Conservation (phyloP, 2,329 filamentous ascomycete species). For the Bipolaris bicolor region DNA sequence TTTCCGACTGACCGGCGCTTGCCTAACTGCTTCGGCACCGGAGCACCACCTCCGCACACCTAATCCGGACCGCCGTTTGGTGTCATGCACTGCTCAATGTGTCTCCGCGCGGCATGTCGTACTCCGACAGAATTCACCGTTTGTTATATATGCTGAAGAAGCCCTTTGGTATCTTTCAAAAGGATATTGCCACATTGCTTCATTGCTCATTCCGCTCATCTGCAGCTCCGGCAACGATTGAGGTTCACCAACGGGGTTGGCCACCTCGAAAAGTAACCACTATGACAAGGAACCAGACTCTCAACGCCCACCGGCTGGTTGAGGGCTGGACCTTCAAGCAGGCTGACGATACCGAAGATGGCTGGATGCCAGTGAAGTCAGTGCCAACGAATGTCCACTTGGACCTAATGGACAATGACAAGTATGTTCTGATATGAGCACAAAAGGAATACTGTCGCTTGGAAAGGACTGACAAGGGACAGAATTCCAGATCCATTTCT, state of each 20-base stretch:
- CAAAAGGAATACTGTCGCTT: not conserved
- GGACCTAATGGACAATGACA: constrained; percentile 55
- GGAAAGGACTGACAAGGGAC: constrained; percentile 7
- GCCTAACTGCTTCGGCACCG: constrained; percentile 34
- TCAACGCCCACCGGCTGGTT: constrained; percentile 41
- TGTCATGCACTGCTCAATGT: constrained; percentile 33
- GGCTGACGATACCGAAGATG: constrained; percentile 48
- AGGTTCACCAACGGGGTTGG: constrained; percentile 8
- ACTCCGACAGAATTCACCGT: constrained; percentile 36
- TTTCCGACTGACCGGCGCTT: constrained; percentile 22
- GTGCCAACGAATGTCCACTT: constrained; percentile 58
- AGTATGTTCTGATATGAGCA: constrained; percentile 41
- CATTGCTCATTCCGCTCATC: constrained; percentile 17
- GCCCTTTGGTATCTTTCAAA: constrained; percentile 13
- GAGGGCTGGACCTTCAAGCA: constrained; percentile 56
- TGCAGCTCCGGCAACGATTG: constrained; percentile 6
- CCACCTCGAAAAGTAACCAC: constrained; percentile 6
- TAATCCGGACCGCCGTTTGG: constrained; percentile 25
- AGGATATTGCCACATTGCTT: constrained; percentile 12
- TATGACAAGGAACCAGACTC: constrained; percentile 37
- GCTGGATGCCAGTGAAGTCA: constrained; percentile 53
- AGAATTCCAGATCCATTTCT: constrained; percentile 59
- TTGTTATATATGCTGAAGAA: constrained; percentile 28
- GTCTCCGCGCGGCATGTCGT: constrained; percentile 34
- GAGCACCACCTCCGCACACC: constrained; percentile 20